Percentiles rank a stretch among this genome's conserved stretches.
These are phyloP conservation scores for Nannochloropsis limnetica DNA, from an alignment of 352 stramenopile genomes.

Conservation along the genomic window DNA sequence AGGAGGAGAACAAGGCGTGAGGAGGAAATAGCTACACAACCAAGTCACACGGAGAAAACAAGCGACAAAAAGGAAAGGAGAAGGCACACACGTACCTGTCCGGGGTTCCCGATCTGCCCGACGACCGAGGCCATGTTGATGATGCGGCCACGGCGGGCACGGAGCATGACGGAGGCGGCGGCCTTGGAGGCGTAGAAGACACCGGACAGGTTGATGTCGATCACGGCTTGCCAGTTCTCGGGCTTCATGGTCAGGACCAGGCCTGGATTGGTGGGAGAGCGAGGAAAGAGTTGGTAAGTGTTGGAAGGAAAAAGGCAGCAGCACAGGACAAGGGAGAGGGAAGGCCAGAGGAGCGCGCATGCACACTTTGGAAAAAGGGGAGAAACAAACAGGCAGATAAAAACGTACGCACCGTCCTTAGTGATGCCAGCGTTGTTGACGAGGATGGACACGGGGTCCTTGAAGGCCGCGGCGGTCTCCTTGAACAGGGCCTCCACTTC, in stretches of 20 bases:
- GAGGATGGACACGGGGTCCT: slow-evolving; percentile 60
- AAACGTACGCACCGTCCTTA: slow-evolving; percentile 52
- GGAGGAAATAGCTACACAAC: not conserved
- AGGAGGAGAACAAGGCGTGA: slow-evolving; percentile 48
- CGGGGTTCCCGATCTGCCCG: slow-evolving; percentile 63
- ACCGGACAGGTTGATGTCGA: slow-evolving; percentile 72
- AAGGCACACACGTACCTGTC: slow-evolving; percentile 44
- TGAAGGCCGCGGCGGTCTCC: slow-evolving; percentile 59
- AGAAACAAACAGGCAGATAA: not conserved
- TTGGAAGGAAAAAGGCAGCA: too few relatives aligned
- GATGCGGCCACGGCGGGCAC: slow-evolving; percentile 67
- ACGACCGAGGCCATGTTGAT: slow-evolving; percentile 77
- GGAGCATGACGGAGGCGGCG: slow-evolving; percentile 68
- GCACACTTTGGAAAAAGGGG: too few relatives aligned
- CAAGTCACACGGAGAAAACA: not conserved
- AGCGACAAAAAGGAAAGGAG: slow-evolving; percentile 18
- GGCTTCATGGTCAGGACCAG: slow-evolving; percentile 73
- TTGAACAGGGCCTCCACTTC: slow-evolving; percentile 59
- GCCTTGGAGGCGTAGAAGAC: slow-evolving; percentile 73
- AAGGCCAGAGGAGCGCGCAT: too few relatives aligned
- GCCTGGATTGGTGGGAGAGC: not conserved
- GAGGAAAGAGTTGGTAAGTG: not conserved
- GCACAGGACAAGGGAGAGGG: too few relatives aligned
- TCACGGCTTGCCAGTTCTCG: slow-evolving; percentile 68
- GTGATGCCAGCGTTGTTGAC: slow-evolving; percentile 80